Conservation (phyloP, 305 asterid genomes). For the Fraxinus latifolia region DNA sequence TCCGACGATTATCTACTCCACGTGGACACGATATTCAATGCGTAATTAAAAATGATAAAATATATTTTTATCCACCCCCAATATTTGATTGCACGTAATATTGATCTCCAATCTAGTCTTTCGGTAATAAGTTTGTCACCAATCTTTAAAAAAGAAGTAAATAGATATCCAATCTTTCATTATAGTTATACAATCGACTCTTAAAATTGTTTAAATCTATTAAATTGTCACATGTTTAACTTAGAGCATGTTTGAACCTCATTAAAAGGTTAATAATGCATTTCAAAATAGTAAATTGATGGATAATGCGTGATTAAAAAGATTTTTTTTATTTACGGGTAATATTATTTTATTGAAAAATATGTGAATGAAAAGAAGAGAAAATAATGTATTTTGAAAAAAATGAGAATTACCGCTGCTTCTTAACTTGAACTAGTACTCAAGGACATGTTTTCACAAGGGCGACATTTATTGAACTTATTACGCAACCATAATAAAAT, state of each 20-base stretch:
- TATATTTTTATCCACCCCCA: not conserved
- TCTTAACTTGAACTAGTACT: not conserved
- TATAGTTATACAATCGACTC: not conserved
- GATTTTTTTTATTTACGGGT: too few species aligned
- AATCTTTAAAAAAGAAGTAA: not conserved
- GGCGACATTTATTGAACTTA: not conserved
- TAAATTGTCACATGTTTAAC: not conserved
- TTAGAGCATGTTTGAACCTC: too few species aligned
- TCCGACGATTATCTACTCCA: not conserved
- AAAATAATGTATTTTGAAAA: too few species aligned
- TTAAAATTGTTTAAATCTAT: not conserved
- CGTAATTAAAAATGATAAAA: not conserved
- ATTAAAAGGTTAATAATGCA: too few species aligned
- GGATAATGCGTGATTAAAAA: too few species aligned
- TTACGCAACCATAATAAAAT: not conserved
- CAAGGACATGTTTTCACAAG: not conserved
- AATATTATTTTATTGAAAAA: too few species aligned
- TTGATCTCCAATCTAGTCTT: not conserved
- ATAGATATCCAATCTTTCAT: not conserved
- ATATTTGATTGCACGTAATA: not conserved
- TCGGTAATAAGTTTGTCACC: not conserved
- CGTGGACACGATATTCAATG: not conserved
- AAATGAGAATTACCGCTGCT: not conserved
- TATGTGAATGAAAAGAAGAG: too few species aligned
- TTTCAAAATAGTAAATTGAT: too few species aligned